Evolutionary conservation across 106 monocot species (phyloP).

Genomic region (Agapanthus africanus): DNA sequence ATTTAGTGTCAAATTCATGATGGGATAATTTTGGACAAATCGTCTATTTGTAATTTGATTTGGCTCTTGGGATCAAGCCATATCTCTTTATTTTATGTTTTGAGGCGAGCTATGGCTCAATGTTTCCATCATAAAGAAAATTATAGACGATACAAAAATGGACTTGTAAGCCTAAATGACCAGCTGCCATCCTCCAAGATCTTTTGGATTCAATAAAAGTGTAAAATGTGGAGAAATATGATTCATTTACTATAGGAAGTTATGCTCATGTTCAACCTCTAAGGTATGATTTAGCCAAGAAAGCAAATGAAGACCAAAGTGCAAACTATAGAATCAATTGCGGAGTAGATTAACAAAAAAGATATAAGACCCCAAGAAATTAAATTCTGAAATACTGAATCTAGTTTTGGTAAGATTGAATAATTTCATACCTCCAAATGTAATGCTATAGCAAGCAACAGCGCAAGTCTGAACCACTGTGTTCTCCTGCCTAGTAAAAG

Average conservation of each 20-base stretch:
- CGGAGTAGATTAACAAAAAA: not conserved
- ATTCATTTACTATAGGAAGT: not conserved
- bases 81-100: too few relatives aligned
- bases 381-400: not conserved
- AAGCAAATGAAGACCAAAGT: not conserved
- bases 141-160: too few relatives aligned
- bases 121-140: too few relatives aligned
- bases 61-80: too few relatives aligned
- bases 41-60: too few relatives aligned
- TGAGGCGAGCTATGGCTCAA: too few relatives aligned
- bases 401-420: not conserved
- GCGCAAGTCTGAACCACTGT: slow-evolving; percentile 29
- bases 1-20: too few relatives aligned
- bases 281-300: too few relatives aligned
- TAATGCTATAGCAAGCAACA: slow-evolving; percentile 19
- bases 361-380: not conserved
- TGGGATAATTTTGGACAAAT: too few relatives aligned
- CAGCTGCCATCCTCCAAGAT: too few relatives aligned
- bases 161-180: too few relatives aligned
- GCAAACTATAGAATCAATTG: not conserved
- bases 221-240: not conserved
- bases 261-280: not conserved
- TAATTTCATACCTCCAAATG: slow-evolving; percentile 15
- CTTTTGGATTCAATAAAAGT: too few relatives aligned
- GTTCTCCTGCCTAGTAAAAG: slow-evolving; percentile 35